Evolutionary conservation across 441 rosid genomes (phyloP).

Genomic region (Capsella rubella): DNA sequence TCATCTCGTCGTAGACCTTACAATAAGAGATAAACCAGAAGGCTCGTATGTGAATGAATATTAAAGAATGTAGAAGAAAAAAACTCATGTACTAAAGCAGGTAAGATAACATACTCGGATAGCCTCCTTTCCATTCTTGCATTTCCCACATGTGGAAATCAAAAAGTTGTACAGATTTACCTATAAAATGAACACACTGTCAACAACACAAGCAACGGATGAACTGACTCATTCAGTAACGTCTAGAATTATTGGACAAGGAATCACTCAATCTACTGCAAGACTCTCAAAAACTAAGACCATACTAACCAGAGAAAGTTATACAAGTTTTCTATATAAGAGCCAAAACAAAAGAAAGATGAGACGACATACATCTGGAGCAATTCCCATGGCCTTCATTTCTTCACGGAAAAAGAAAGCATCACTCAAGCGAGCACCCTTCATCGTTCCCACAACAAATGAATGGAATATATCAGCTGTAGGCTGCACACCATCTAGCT

Average conservation of each 20-base stretch:
- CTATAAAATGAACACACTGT: slow-evolving; percentile 46
- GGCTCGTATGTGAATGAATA: not conserved
- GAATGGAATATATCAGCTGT: slow-evolving; percentile 76
- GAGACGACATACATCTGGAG: slow-evolving; percentile 75
- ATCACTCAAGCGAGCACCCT: slow-evolving; percentile 83
- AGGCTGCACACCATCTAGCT: slow-evolving; percentile 94
- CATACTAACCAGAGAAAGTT: not conserved
- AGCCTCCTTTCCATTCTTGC: slow-evolving; percentile 78
- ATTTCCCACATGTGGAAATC: slow-evolving; percentile 91
- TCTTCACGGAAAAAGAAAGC: slow-evolving; percentile 83
- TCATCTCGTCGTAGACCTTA: slow-evolving; percentile 93
- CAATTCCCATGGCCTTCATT: slow-evolving; percentile 88
- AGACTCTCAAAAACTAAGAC: slow-evolving; percentile 8
- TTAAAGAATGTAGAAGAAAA: not conserved
- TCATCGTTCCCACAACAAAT: slow-evolving; percentile 84
- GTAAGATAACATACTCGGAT: slow-evolving; percentile 55
- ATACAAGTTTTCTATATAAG: not conserved
- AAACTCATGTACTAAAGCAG: slow-evolving; percentile 10
- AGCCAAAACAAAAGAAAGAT: not conserved
- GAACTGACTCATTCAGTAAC: slow-evolving; percentile 9
- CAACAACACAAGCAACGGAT: slow-evolving; percentile 22
- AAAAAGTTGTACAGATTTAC: slow-evolving; percentile 80
- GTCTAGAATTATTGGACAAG: not conserved
- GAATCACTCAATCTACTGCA: not conserved
- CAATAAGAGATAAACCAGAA: slow-evolving; percentile 31